A percentile compares a stretch with the other conserved stretches of the same genome.
Evolutionary conservation across 192 early-diverging fungal species (phyloP).

Genomic region (Umbelopsis ramanniana): DNA sequence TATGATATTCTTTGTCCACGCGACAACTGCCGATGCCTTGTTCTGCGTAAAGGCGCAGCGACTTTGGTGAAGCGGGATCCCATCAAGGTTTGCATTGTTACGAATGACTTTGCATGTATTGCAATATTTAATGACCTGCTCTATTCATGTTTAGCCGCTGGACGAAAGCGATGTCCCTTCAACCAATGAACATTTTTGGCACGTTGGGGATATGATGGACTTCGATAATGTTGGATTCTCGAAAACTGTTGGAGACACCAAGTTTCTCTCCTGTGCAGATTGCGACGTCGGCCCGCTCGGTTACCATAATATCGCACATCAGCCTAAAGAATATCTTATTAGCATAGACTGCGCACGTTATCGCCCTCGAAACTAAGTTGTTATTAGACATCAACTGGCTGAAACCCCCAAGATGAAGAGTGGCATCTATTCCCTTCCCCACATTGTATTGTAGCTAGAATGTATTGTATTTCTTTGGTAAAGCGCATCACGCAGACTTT

Average conservation of each 20-base stretch:
- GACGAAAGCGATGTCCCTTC: slow-evolving; percentile 23
- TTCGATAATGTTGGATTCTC: slow-evolving; percentile 83
- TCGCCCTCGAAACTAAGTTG: slow-evolving; percentile 6
- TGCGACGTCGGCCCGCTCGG: slow-evolving; percentile 78
- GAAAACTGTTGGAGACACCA: slow-evolving; percentile 53
- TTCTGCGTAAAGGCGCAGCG: slow-evolving; percentile 49
- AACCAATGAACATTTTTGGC: slow-evolving; percentile 55
- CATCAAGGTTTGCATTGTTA: slow-evolving; percentile 39
- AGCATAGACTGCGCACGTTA: slow-evolving; percentile 67
- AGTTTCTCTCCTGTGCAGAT: slow-evolving; percentile 76
- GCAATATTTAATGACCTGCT: background rate
- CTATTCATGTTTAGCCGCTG: slow-evolving; percentile 16
- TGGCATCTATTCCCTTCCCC: no score
- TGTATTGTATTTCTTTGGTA: background rate
- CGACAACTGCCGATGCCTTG: slow-evolving; percentile 47
- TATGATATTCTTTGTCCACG: slow-evolving; percentile 58
- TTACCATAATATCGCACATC: slow-evolving; percentile 58
- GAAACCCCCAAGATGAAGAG: no score
- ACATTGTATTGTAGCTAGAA: background rate
- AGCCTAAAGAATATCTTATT: slow-evolving; percentile 61
- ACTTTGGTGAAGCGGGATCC: slow-evolving; percentile 51
- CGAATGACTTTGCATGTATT: background rate
- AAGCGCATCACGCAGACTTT: background rate
- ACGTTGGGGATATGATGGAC: slow-evolving; percentile 66
- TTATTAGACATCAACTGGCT: background rate